Evolutionary conservation across 768 basidiomycete genomes (phyloP).

Genomic region (Amanita subjunquillea): DNA sequence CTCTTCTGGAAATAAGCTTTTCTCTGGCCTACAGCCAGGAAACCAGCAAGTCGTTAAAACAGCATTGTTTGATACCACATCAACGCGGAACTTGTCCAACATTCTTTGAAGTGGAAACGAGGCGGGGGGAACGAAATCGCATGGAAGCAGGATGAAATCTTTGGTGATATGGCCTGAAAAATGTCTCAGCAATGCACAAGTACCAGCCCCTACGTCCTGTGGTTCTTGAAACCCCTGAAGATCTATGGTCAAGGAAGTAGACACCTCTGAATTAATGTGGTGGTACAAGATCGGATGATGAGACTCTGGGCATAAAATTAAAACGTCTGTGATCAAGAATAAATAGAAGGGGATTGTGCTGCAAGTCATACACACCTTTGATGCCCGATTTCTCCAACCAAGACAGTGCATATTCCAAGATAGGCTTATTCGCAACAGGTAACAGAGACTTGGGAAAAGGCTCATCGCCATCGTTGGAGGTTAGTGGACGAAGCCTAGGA

Average conservation of each 20-base stretch:
- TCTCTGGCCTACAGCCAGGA: slow-evolving; percentile 37
- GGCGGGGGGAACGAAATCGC: slow-evolving; percentile 80
- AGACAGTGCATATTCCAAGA: slow-evolving; percentile 72
- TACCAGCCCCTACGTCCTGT: slow-evolving; percentile 54
- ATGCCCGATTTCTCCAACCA: slow-evolving; percentile 89
- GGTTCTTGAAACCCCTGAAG: slow-evolving; percentile 76
- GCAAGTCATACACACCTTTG: slow-evolving; percentile 39
- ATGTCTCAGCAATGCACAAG: slow-evolving; percentile 66
- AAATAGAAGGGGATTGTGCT: slow-evolving; percentile 1
- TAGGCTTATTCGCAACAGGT: slow-evolving; percentile 79
- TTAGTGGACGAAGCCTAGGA: slow-evolving; percentile 61
- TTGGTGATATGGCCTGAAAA: slow-evolving; percentile 67
- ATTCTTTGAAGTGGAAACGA: slow-evolving; percentile 58
- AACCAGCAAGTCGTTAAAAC: slow-evolving; percentile 66
- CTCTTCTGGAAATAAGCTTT: slow-evolving; percentile 48
- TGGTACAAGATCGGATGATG: slow-evolving; percentile 74
- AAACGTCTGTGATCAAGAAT: slow-evolving; percentile 48
- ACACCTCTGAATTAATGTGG: slow-evolving; percentile 71
- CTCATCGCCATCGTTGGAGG: slow-evolving; percentile 68
- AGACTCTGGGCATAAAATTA: slow-evolving; percentile 73
- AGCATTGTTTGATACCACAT: slow-evolving; percentile 50
- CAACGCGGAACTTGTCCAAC: slow-evolving; percentile 75
- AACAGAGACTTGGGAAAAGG: slow-evolving; percentile 82
- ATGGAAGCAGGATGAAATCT: slow-evolving; percentile 86
- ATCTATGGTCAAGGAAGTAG: slow-evolving; percentile 62